Percentiles rank a stretch among this genome's conserved stretches.
Conservation (phyloP, 179 eudicot genomes). For the Silene vulgaris region DNA sequence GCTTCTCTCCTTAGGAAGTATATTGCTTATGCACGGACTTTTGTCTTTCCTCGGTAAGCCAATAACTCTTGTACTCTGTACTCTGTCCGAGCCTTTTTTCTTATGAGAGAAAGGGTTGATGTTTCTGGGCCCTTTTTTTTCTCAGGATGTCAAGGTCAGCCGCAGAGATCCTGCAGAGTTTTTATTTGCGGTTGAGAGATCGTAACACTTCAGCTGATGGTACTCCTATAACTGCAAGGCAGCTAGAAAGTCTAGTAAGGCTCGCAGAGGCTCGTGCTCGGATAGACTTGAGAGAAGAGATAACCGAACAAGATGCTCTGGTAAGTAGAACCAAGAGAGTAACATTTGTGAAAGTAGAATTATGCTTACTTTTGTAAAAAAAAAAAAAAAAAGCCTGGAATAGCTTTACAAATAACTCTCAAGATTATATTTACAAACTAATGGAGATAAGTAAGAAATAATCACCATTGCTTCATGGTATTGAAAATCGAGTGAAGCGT, state of each 20-base stretch:
- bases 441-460: neutral
- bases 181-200: conserved; percentile 76
- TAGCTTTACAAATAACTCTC: conserved; percentile 15
- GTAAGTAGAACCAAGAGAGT: conserved; percentile 38
- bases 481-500: neutral
- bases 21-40: conserved; percentile 82
- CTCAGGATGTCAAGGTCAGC: conserved; percentile 84
- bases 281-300: conserved; percentile 80
- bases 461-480: neutral
- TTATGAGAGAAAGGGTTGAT: conserved; percentile 31
- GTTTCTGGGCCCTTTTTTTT: neutral
- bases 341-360: neutral
- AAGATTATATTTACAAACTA: neutral
- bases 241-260: conserved; percentile 87
- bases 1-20: conserved; percentile 80
- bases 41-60: conserved; percentile 63
- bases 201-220: conserved; percentile 84
- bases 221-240: conserved; percentile 97
- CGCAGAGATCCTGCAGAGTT: conserved; percentile 81
- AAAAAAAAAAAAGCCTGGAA: conserved; percentile 1
- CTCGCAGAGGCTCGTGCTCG: conserved; percentile 94
- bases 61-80: conserved; percentile 7
- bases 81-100: conserved; percentile 19
- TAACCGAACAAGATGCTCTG: conserved; percentile 86
- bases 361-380: neutral